Conservation (phyloP, 2,329 filamentous ascomycete genomes). For the Aspergillus sp. region DNA sequence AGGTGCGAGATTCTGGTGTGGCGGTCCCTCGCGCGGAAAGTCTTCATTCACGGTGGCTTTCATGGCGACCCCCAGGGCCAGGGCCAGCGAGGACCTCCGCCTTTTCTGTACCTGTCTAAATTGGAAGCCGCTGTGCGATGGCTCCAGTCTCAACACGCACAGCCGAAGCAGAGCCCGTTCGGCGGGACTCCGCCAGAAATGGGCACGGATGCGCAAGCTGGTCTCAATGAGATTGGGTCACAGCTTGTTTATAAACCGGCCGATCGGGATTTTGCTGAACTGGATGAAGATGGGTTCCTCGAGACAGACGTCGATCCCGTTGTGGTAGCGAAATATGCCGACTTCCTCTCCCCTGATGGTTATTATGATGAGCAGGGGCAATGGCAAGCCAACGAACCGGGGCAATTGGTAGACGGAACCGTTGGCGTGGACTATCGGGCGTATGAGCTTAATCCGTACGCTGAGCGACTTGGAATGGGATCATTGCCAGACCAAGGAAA, state of each 20-base stretch:
- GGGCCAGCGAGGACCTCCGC: conserved; percentile 55
- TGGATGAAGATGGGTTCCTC: conserved; percentile 12
- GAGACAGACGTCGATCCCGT: conserved; percentile 10
- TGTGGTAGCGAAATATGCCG: conserved; percentile 28
- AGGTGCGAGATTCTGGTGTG: conserved; percentile 79
- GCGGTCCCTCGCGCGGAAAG: conserved; percentile 74
- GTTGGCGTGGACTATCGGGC: conserved; percentile 34
- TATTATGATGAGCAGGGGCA: conserved; percentile 34
- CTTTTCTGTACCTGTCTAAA: conserved; percentile 70
- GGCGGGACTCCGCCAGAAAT: not conserved
- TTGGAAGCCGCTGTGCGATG: conserved; percentile 63
- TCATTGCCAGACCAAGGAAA: conserved; percentile 17
- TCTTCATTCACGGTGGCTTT: conserved; percentile 76
- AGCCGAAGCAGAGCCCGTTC: conserved; percentile 7
- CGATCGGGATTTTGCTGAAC: conserved; percentile 32
- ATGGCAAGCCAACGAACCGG: conserved; percentile 22
- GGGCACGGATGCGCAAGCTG: conserved; percentile 9
- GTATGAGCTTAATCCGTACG: conserved; percentile 58
- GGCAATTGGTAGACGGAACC: conserved; percentile 26
- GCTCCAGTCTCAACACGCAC: conserved; percentile 50
- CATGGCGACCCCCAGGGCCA: conserved; percentile 50
- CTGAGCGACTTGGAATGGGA: conserved; percentile 28
- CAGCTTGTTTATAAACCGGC: conserved; percentile 28
- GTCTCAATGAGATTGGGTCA: conserved; percentile 20
- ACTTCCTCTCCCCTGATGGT: conserved; percentile 33